Evolutionary conservation across 148 eudicot species (phyloP), one percentile per base, ranked within the genome.

Genomic region (Salicornia ramosissima): DNA sequence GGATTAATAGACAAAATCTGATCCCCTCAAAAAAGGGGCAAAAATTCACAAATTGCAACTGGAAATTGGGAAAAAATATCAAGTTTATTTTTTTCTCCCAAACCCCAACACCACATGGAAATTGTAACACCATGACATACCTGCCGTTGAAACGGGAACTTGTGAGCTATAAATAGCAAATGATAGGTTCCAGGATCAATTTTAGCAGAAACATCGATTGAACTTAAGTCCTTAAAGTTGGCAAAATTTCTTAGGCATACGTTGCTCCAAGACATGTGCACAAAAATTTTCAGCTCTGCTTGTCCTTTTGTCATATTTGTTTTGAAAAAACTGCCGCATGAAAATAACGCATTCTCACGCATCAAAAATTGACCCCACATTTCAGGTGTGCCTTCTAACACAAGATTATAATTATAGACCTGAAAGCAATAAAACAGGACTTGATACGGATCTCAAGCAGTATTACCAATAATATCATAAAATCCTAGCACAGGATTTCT

Each of bases 121-220:
- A 19, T 49, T 19, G 18, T 49, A 29, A 46, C 34, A 56, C 49
- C 16, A 72, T 57, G 67, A 55, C 74, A 75, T 79, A 90, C 96
- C 90, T 83, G 80, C 36, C 85, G 82, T 75, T 76, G 83, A 43
- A 81, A 12, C 21, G 90, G 97, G 76, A 86, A 94, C 72, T 78
- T 94, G 80, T 94, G 97, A 56, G 77, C 70, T 50, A 94, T 58
- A 74, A 61, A 65, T 62, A 94, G 79, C 68, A 94, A 36, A 81
- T 94, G 95, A 84, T 77, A 90, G 55, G 67, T 77, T 77, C 96
- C 98, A 79, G 71, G 58, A 40, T 84, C 84, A 84, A 83, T 79
- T 67, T 80, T 80, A 68, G 71, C 64, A 65, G 75, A 65, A 55
- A 64, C 52, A 40, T 39, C 77, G 24, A 71, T 69, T 56, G 45